phyloP scores from a whole-genome alignment of 805 yeast species.

The Candida gorgasii region DNA sequence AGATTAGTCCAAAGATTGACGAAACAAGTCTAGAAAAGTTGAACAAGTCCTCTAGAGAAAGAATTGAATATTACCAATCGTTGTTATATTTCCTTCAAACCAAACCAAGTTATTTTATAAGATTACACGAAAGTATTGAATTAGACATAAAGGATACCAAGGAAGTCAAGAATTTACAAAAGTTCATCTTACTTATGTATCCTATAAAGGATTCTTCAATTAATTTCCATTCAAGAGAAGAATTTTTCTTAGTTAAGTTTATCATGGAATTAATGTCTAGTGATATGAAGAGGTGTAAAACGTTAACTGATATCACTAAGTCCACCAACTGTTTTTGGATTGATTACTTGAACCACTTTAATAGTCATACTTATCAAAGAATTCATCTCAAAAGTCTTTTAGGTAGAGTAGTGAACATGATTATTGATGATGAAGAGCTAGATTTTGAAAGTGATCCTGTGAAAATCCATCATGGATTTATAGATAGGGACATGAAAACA shows the following conservation, averaged over 20 bases:
- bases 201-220: conserved; percentile 32
- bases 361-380: conserved; percentile 51
- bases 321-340: conserved; percentile 45
- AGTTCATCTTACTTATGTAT: conserved; percentile 26
- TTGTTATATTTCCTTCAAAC: conserved; percentile 83
- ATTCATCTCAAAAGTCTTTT: conserved; percentile 41
- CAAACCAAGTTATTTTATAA: conserved; percentile 69
- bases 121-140: conserved; percentile 44
- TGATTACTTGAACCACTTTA: conserved; percentile 41
- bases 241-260: conserved; percentile 61
- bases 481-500: conserved; percentile 35
- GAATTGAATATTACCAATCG: conserved; percentile 72
- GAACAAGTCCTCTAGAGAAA: conserved; percentile 45
- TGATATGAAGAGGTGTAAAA: conserved; percentile 34
- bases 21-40: conserved; percentile 29
- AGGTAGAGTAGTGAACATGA: conserved; percentile 37
- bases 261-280: conserved; percentile 47
- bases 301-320: conserved; percentile 41
- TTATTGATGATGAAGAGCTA: conserved; percentile 49
- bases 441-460: conserved; percentile 83
- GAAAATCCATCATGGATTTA: conserved; percentile 47
- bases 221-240: conserved; percentile 61
- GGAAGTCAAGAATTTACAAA: conserved; percentile 24
- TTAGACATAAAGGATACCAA: conserved; percentile 25
- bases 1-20: conserved; percentile 19